Evolutionary conservation across 257 asterid genomes (phyloP), one percentile per base, ranked within the genome.

Genomic region (Jacaranda mimosifolia): DNA sequence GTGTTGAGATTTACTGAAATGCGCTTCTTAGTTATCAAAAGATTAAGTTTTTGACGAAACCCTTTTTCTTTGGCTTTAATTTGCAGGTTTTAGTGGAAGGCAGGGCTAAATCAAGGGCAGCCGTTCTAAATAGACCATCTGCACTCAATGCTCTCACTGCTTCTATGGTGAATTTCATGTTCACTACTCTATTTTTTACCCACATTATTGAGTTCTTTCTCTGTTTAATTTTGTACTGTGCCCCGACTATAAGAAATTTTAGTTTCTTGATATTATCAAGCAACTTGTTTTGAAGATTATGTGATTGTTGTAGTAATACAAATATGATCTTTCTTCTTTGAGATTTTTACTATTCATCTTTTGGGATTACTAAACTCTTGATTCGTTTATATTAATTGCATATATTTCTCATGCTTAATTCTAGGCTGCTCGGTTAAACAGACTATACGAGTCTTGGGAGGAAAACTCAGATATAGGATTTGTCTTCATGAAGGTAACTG

Each of bases 361-460:
- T 63, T 63, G 66, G 63, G 62, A 15, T 49, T 63, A 26, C 45
- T 12, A 26, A n/a, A 15, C 21, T 75, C 40, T 68, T 36, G 71
- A 42, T 76, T 70, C 72, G 11, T 70, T 71, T 11, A 2, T 60
- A n/a, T 69, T 76, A 3, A 80, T 39, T 53, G 53, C 26, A 17
- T 6, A 2, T 5, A 55, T 70, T 40, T 26, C 65, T 62, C 6
- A 13, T 10, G 13, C 63, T 56, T 14, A 9, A 73, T 77, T 57
- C 64, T 75, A 95, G 99, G 97, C 85, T 6, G 89, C 85, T 79
- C 91, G 99, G 40, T 84, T 95, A 80, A 90, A 86, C 80, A 88
- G 88, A 78, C 80, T 95, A 76, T 95, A 91, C 4, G 92, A 90
- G 69, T 91, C 98, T 3, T 95, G 99, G 99, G 99, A 95, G 88